Evolutionary conservation across 768 basidiomycete genomes (phyloP).

Genomic region (Suillus spraguei): DNA sequence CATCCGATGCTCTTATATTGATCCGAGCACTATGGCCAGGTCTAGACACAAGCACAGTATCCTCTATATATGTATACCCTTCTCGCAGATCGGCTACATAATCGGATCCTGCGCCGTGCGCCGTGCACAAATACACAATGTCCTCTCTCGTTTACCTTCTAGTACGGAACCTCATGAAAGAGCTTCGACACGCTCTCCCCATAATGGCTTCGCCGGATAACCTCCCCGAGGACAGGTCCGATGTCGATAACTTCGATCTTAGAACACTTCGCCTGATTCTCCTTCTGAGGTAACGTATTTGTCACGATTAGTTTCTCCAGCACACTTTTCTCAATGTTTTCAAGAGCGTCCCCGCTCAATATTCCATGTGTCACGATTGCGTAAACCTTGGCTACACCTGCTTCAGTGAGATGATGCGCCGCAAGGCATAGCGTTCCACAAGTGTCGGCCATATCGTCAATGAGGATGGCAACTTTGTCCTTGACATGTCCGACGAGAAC

Average conservation of each 20-base stretch:
- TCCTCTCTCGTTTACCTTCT: constrained; percentile 24
- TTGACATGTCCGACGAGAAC: constrained; percentile 92
- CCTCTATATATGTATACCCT: neutral
- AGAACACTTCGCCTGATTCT: constrained; percentile 66
- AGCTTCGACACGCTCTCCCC: constrained; percentile 92
- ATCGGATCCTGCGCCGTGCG: neutral
- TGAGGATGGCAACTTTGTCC: constrained; percentile 90
- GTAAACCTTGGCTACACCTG: constrained; percentile 82
- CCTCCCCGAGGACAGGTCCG: constrained; percentile 92
- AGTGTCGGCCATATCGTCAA: constrained; percentile 99
- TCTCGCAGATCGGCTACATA: neutral
- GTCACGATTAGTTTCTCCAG: constrained; percentile 97
- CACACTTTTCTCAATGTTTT: constrained; percentile 66
- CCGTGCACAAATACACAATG: neutral
- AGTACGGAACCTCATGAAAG: constrained; percentile 90
- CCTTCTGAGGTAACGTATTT: constrained; percentile 92
- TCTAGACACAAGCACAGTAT: constrained; percentile 4
- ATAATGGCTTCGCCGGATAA: constrained; percentile 94
- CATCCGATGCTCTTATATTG: neutral
- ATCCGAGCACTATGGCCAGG: neutral
- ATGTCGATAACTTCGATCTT: constrained; percentile 96
- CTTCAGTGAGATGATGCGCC: constrained; percentile 84
- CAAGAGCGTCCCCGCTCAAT: constrained; percentile 85
- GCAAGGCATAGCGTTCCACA: constrained; percentile 94
- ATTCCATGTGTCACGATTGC: constrained; percentile 98